These are phyloP conservation scores for Saitozyma sp. DNA, from an alignment of 768 basidiomycete species.

Conservation along the genomic window DNA sequence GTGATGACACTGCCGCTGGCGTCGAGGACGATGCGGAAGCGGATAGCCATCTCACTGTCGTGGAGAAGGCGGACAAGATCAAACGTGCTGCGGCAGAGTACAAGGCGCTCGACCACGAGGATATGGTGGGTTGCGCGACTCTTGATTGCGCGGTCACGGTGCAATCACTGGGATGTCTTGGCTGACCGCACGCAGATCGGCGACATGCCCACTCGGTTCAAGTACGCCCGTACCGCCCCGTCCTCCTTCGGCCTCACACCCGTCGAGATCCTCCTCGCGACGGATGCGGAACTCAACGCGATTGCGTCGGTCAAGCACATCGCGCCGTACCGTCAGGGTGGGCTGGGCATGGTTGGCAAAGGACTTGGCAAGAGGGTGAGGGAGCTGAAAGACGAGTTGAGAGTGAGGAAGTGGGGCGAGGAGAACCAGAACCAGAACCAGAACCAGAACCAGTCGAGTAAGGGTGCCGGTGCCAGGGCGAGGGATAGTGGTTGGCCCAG, in stretches of 20 bases:
- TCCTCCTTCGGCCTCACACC: constrained; percentile 71
- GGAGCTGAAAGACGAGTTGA: constrained; percentile 69
- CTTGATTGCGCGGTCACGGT: too few species aligned
- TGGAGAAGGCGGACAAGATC: constrained; percentile 77
- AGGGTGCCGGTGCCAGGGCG: constrained; percentile 1
- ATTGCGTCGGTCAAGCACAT: constrained; percentile 85
- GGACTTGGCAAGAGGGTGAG: constrained; percentile 65
- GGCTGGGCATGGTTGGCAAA: constrained; percentile 42
- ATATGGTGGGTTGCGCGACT: constrained; percentile 77
- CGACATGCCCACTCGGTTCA: constrained; percentile 87
- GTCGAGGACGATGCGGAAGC: constrained; percentile 15
- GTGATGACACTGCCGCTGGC: constrained; percentile 14
- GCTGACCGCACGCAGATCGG: constrained; percentile 63
- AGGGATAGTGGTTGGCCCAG: constrained; percentile 12
- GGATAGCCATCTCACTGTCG: constrained; percentile 62
- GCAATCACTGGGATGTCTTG: too few species aligned
- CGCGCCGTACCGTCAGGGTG: constrained; percentile 78
- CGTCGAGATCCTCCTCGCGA: constrained; percentile 84
- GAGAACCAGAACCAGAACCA: constrained; percentile 18
- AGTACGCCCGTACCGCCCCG: constrained; percentile 67
- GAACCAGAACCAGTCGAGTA: constrained; percentile 2
- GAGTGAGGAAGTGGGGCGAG: constrained; percentile 53
- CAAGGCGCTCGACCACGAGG: constrained; percentile 89
- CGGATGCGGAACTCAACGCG: constrained; percentile 87
- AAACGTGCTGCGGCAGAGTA: constrained; percentile 90